These are phyloP conservation scores for Cryptococcus hybrid DNA, from an alignment of 1,284 basidiomycete genomes.

Conservation along the genomic window DNA sequence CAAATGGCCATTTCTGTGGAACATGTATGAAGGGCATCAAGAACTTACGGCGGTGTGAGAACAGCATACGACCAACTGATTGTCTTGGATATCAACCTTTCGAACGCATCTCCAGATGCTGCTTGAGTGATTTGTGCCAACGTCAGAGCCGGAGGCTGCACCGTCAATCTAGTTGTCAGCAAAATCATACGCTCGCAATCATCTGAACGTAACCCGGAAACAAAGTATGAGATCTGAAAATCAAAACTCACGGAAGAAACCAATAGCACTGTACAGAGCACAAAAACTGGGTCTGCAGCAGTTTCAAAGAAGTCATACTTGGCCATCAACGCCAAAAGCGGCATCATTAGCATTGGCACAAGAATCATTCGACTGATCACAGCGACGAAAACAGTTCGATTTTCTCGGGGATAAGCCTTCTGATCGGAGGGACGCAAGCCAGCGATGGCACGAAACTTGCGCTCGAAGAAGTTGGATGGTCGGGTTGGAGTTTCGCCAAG, in stretches of 20 bases:
- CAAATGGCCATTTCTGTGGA: too few species aligned
- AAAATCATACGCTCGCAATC: not conserved
- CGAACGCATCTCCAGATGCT: slow-evolving; percentile 82
- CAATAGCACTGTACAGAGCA: slow-evolving; percentile 67
- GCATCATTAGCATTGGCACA: slow-evolving; percentile 73
- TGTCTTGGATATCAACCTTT: slow-evolving; percentile 69
- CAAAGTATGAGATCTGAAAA: too few species aligned
- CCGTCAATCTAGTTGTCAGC: slow-evolving; percentile 1
- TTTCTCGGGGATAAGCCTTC: slow-evolving; percentile 61
- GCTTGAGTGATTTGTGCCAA: slow-evolving; percentile 77
- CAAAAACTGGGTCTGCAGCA: slow-evolving; percentile 51
- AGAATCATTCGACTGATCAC: slow-evolving; percentile 75
- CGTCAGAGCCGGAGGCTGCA: slow-evolving; percentile 50
- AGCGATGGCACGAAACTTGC: slow-evolving; percentile 27
- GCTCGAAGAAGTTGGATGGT: slow-evolving; percentile 23
- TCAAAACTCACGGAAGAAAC: slow-evolving; percentile 59
- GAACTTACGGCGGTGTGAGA: slow-evolving; percentile 73
- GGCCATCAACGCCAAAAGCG: slow-evolving; percentile 65
- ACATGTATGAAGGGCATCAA: slow-evolving; percentile 61
- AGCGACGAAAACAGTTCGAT: slow-evolving; percentile 74
- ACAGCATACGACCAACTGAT: slow-evolving; percentile 55
- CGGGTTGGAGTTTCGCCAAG: not conserved
- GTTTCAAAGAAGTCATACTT: slow-evolving; percentile 59
- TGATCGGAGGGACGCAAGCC: not conserved
- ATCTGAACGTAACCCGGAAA: slow-evolving; percentile 4